Percentiles rank a stretch among this genome's conserved stretches.
Conservation (phyloP, 2,329 filamentous ascomycete genomes). For the Colletotrichum spinosum region DNA sequence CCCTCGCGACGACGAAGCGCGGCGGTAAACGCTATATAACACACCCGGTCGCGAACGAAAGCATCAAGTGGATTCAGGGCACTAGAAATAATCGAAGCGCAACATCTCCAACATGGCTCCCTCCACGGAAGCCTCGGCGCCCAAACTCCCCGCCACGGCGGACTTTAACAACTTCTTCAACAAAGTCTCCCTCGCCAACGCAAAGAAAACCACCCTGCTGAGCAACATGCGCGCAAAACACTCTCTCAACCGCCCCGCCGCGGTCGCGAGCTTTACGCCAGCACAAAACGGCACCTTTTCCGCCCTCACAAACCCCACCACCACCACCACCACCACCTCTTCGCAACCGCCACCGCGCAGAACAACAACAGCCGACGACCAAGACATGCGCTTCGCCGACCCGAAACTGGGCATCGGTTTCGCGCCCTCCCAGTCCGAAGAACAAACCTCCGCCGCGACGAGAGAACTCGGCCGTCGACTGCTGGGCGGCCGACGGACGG, state of each 20-base stretch:
- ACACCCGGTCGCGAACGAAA: no score
- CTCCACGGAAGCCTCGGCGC: constrained; percentile 34
- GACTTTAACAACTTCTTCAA: constrained; percentile 55
- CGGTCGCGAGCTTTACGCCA: neutral
- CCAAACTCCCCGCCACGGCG: constrained; percentile 47
- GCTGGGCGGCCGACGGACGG: constrained; percentile 40
- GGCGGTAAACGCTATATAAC: no score
- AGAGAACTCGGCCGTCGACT: constrained; percentile 47
- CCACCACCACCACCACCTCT: constrained; percentile 4
- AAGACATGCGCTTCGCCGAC: constrained; percentile 36
- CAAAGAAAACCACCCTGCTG: constrained; percentile 50
- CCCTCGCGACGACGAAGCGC: no score
- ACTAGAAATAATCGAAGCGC: constrained; percentile 5
- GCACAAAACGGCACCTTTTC: constrained; percentile 34
- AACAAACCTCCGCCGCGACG: constrained; percentile 41
- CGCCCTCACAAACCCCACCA: constrained; percentile 28
- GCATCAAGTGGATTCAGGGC: neutral
- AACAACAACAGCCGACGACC: constrained; percentile 26
- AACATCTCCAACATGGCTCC: constrained; percentile 24
- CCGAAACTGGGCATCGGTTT: constrained; percentile 58
- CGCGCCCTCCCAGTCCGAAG: constrained; percentile 41
- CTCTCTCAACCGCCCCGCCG: constrained; percentile 28
- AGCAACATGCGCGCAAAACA: constrained; percentile 40
- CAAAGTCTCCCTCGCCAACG: constrained; percentile 53
- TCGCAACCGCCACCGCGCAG: neutral